phyloP scores from a whole-genome alignment of 2,329 filamentous ascomycete genomes.

The Cylindrodendrum hubeiense region DNA sequence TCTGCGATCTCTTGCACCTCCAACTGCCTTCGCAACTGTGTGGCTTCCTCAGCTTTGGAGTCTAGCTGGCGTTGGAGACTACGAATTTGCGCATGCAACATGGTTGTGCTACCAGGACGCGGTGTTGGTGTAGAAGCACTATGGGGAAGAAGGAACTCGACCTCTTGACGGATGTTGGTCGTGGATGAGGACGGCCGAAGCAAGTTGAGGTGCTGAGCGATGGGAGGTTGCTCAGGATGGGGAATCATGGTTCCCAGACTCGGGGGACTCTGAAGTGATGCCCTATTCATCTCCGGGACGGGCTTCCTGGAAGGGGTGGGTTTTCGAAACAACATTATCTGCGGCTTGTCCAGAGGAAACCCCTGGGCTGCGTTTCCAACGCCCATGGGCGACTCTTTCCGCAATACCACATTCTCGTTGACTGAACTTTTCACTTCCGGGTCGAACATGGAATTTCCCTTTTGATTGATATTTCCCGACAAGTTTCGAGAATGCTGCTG shows the following conservation, averaged over 20 bases:
- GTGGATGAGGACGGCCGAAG: slow-evolving; percentile 49
- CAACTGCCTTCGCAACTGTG: slow-evolving; percentile 59
- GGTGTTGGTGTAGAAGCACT: slow-evolving; percentile 29
- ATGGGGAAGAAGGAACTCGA: slow-evolving; percentile 10
- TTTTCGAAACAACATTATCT: slow-evolving; percentile 18
- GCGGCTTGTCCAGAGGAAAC: neutral
- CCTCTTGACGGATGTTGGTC: slow-evolving; percentile 30
- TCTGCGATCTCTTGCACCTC: slow-evolving; percentile 58
- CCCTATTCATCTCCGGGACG: slow-evolving; percentile 10
- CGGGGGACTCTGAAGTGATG: slow-evolving; percentile 36
- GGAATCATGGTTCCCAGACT: slow-evolving; percentile 55
- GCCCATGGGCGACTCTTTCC: slow-evolving; percentile 31
- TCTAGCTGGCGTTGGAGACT: slow-evolving; percentile 62
- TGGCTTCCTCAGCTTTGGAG: slow-evolving; percentile 58
- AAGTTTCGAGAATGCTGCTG: slow-evolving; percentile 1
- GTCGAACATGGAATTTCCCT: neutral
- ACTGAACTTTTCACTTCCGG: slow-evolving; percentile 29
- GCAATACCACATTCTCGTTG: slow-evolving; percentile 34
- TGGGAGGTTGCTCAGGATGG: slow-evolving; percentile 51
- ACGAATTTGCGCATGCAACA: slow-evolving; percentile 62
- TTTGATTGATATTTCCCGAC: slow-evolving; percentile 2
- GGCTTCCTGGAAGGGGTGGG: slow-evolving; percentile 23
- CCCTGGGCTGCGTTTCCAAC: neutral
- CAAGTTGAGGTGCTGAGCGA: slow-evolving; percentile 54
- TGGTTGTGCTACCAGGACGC: slow-evolving; percentile 45